Evolutionary conservation across 2,329 filamentous ascomycete genomes (phyloP).

Genomic region (Sarocladiaceae sp.): DNA sequence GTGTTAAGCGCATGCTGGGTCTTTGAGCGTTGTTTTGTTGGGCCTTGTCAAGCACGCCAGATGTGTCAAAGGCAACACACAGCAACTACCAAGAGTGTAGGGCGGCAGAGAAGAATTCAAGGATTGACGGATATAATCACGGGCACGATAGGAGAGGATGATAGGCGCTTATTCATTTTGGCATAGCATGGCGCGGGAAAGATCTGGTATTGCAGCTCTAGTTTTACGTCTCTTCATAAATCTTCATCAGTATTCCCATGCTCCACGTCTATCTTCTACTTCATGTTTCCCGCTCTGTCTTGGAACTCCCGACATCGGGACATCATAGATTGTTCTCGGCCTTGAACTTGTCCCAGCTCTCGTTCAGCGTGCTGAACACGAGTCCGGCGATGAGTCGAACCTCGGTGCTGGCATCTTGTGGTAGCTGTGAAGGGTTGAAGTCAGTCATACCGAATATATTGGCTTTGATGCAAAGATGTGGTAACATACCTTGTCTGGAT

Average conservation of each 20-base stretch:
- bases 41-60: no score
- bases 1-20: slow-evolving; percentile 75
- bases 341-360: slow-evolving; percentile 72
- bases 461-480: neutral
- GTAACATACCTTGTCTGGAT: slow-evolving; percentile 88
- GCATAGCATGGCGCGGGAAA: slow-evolving; percentile 8
- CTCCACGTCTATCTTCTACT: neutral
- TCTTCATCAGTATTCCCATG: neutral
- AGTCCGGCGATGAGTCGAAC: slow-evolving; percentile 60
- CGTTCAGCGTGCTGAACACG: slow-evolving; percentile 66
- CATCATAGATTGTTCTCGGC: slow-evolving; percentile 59
- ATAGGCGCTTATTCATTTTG: neutral
- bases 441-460: neutral
- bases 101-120: slow-evolving; percentile 10
- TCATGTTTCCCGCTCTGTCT: neutral
- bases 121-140: neutral
- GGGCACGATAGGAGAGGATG: neutral
- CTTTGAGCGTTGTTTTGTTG: no score
- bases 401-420: slow-evolving; percentile 62
- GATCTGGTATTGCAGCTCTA: slow-evolving; percentile 9
- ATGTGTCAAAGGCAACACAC: no score
- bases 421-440: slow-evolving; percentile 41
- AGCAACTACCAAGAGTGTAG: slow-evolving; percentile 4
- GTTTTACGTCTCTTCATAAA: slow-evolving; percentile 8
- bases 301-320: slow-evolving; percentile 7